Evolutionary conservation across 208 protist genomes (phyloP).

Genomic region (Acanthamoeba castellanii): DNA sequence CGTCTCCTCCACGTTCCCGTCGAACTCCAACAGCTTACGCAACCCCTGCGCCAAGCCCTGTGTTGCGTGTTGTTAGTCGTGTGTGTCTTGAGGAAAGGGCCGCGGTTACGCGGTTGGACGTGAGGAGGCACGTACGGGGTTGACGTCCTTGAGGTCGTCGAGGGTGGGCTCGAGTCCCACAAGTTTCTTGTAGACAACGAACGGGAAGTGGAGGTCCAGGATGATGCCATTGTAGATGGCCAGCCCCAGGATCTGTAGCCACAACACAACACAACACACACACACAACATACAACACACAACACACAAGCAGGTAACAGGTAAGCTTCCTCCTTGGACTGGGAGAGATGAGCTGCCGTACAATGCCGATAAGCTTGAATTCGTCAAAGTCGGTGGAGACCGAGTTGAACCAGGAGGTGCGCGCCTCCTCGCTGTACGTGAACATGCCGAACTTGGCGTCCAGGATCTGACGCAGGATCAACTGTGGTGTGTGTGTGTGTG

Average conservation of each 20-base stretch:
- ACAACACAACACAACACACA: background rate
- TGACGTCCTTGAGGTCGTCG: slow-evolving; percentile 88
- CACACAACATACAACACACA: background rate
- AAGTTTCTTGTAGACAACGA: slow-evolving; percentile 93
- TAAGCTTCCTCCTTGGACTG: background rate
- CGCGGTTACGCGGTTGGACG: too few relatives aligned
- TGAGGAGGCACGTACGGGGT: slow-evolving; percentile 71
- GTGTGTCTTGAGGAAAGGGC: background rate
- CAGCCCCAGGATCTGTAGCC: slow-evolving; percentile 90
- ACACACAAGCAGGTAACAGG: background rate
- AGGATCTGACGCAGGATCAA: slow-evolving; percentile 64
- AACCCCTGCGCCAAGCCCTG: slow-evolving; percentile 79
- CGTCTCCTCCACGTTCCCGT: slow-evolving; percentile 86
- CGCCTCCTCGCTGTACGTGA: slow-evolving; percentile 72
- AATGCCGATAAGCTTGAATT: slow-evolving; percentile 73
- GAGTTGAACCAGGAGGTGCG: slow-evolving; percentile 67
- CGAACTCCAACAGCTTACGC: slow-evolving; percentile 81
- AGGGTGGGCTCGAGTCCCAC: slow-evolving; percentile 81
- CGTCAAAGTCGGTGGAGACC: slow-evolving; percentile 48
- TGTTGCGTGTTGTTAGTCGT: too few relatives aligned
- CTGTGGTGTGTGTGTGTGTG: background rate
- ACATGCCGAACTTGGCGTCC: slow-evolving; percentile 74
- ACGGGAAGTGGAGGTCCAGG: slow-evolving; percentile 95
- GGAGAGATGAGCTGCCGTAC: background rate
- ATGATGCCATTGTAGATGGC: slow-evolving; percentile 96